phyloP scores from a whole-genome alignment of 225 moss, liverwort and hornwort species.

The Physcomitrellopsis africana region DNA sequence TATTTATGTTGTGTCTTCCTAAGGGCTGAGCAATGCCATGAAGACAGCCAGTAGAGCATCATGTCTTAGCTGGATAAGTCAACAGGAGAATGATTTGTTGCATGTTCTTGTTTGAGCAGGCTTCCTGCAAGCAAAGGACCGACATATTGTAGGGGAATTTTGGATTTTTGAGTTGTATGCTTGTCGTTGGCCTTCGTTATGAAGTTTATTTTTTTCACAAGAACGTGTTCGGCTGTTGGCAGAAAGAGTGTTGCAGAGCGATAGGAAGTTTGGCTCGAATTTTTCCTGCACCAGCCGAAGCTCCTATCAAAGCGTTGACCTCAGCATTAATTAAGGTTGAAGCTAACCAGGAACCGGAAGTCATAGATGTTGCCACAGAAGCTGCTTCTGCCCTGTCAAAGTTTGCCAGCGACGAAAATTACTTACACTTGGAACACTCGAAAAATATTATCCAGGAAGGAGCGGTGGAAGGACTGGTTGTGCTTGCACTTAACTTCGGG shows the following conservation, averaged over 20 bases:
- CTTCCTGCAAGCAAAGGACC: not conserved
- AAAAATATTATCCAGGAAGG: constrained; percentile 46
- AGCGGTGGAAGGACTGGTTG: constrained; percentile 41
- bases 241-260: constrained; percentile 55
- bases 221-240: not conserved
- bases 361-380: constrained; percentile 39
- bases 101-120: constrained; percentile 3
- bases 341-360: constrained; percentile 31
- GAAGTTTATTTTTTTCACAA: constrained; percentile 8
- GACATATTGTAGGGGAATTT: not conserved
- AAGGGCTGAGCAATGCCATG: constrained; percentile 13
- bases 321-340: constrained; percentile 35
- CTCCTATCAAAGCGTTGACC: constrained; percentile 43
- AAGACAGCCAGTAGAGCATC: constrained; percentile 3
- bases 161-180: not conserved
- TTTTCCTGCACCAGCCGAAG: constrained; percentile 52
- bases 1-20: not conserved
- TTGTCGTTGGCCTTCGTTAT: not conserved
- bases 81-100: not conserved
- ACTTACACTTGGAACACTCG: constrained; percentile 59
- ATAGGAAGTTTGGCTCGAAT: constrained; percentile 52
- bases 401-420: constrained; percentile 47
- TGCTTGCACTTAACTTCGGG: constrained; percentile 54
- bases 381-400: constrained; percentile 43
- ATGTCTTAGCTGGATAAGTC: not conserved